Conservation (phyloP, 345 rosid genomes). For the Psidium guajava region DNA sequence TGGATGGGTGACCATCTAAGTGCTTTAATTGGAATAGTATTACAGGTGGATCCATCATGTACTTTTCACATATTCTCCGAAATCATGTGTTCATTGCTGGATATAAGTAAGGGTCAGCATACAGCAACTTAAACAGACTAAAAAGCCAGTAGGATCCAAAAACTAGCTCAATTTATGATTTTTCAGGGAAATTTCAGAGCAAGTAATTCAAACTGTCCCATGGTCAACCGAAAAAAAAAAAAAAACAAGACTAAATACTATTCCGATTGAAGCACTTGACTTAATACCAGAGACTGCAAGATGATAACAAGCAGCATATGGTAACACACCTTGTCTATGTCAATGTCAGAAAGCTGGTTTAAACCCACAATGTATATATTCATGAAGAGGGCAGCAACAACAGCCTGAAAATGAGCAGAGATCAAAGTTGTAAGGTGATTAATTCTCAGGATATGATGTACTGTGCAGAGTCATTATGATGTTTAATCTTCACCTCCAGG, state of each 20-base stretch:
- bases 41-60: neutral
- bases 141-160: neutral
- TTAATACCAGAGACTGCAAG: neutral
- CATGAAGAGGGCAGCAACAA: constrained; percentile 89
- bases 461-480: neutral
- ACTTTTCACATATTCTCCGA: neutral
- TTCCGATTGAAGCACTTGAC: neutral
- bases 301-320: neutral
- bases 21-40: neutral
- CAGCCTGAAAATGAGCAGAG: constrained; percentile 44
- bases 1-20: neutral
- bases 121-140: neutral
- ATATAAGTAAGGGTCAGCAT: neutral
- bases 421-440: neutral
- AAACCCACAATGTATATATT: constrained; percentile 88
- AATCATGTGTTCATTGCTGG: neutral
- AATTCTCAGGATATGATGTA: neutral
- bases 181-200: neutral
- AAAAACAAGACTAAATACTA: neutral
- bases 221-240: neutral
- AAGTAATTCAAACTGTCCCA: neutral
- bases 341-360: constrained; percentile 81
- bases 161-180: neutral
- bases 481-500: constrained; percentile 44
- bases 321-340: constrained; percentile 76